These are phyloP conservation scores for Tuber magnatum DNA, from an alignment of 495 filamentous ascomycete genomes.

Conservation along the genomic window DNA sequence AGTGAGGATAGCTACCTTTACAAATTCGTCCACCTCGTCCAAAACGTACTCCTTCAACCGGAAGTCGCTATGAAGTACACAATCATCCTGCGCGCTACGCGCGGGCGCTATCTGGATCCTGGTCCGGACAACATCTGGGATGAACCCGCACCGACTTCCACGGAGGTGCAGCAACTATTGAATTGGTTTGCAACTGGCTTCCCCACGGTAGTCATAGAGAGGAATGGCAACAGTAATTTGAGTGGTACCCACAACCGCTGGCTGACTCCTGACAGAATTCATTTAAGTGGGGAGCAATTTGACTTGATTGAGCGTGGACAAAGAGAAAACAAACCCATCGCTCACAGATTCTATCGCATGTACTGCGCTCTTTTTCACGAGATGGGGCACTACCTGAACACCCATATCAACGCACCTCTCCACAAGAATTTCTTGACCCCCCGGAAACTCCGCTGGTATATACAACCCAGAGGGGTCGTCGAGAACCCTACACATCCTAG, in stretches of 20 bases:
- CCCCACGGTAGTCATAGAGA: conserved; percentile 11
- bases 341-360: conserved; percentile 24
- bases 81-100: conserved; percentile 23
- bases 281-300: conserved; percentile 21
- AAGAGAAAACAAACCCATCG: conserved; percentile 12
- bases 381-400: conserved; percentile 33
- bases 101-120: conserved; percentile 17
- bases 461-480: conserved; percentile 2
- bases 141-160: conserved; percentile 18
- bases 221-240: background rate
- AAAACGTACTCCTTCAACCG: conserved; percentile 18
- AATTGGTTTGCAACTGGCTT: conserved; percentile 25
- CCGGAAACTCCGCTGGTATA: conserved; percentile 24
- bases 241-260: conserved; percentile 15
- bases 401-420: conserved; percentile 13
- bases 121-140: conserved; percentile 16
- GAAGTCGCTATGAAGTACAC: conserved; percentile 31
- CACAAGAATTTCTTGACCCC: conserved; percentile 16
- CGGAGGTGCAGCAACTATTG: conserved; percentile 21
- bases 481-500: conserved; percentile 15
- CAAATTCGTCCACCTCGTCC: conserved; percentile 15
- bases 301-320: conserved; percentile 25
- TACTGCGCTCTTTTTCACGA: conserved; percentile 23
- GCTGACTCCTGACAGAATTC: conserved; percentile 2
- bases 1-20: conserved; percentile 26